Evolutionary conservation across 1,284 basidiomycete species (phyloP).

Genomic region (Trametes pubescens): DNA sequence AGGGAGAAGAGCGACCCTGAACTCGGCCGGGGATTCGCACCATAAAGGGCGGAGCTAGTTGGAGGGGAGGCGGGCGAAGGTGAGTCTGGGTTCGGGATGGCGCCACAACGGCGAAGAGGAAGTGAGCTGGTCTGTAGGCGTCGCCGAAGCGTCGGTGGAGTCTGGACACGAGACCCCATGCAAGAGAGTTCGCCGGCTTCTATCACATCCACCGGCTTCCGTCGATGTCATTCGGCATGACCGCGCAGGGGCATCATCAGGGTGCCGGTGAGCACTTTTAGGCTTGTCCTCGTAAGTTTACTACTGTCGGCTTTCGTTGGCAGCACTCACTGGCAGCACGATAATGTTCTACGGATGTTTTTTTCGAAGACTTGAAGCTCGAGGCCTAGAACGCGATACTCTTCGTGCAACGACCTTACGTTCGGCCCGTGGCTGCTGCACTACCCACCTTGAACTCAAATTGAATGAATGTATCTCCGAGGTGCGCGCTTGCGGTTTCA

Average conservation of each 20-base stretch:
- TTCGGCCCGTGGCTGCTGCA: background rate
- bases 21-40: too few relatives aligned
- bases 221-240: background rate
- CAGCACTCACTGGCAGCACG: too few relatives aligned
- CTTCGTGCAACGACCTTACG: background rate
- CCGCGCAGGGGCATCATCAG: background rate
- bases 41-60: background rate
- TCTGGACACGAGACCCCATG: too few relatives aligned
- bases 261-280: too few relatives aligned
- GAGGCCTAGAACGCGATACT: background rate
- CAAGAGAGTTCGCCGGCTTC: background rate
- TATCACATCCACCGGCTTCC: background rate
- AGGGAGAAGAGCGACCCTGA: background rate
- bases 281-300: too few relatives aligned
- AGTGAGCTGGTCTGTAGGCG: background rate
- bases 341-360: too few relatives aligned
- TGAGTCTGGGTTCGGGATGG: background rate
- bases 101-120: slow-evolving; percentile 6
- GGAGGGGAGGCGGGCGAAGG: background rate
- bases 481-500: background rate
- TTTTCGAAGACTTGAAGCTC: too few relatives aligned
- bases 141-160: too few relatives aligned
- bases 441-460: background rate
- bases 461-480: background rate
- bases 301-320: too few relatives aligned